Conservation (phyloP, 257 asterid species). For the Nicotiana tabacum region DNA sequence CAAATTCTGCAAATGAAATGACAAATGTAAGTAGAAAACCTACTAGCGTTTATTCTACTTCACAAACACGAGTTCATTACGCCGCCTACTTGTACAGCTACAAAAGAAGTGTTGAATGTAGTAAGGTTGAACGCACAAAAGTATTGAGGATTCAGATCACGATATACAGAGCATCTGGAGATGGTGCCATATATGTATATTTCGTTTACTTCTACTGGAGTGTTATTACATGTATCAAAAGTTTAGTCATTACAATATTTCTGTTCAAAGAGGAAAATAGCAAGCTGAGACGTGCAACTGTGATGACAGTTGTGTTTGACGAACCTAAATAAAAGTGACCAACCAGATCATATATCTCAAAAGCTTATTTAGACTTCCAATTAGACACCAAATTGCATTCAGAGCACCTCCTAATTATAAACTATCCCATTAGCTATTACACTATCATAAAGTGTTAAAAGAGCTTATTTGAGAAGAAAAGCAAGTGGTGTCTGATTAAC, state of each 20-base stretch:
- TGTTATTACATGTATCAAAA: background rate
- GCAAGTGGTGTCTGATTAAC: background rate
- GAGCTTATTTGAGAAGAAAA: background rate
- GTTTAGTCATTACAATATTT: background rate
- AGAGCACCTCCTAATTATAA: background rate
- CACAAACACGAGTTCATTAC: background rate
- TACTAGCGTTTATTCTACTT: background rate
- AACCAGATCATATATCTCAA: background rate
- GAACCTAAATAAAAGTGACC: background rate
- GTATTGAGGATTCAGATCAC: background rate
- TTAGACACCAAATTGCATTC: background rate
- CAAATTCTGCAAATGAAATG: constrained; percentile 37
- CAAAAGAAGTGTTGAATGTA: too few relatives aligned
- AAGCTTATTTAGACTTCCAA: background rate
- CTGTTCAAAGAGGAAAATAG: background rate
- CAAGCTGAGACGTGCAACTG: background rate
- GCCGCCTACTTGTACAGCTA: background rate
- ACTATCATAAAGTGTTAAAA: background rate
- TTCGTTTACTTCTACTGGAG: background rate
- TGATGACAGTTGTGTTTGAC: background rate
- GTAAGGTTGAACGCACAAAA: background rate
- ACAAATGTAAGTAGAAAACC: background rate
- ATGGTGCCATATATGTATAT: background rate
- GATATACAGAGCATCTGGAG: background rate
- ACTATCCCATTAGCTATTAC: background rate